These are phyloP conservation scores for Sindora glabra DNA, from an alignment of 306 rosid species.

Conservation along the genomic window DNA sequence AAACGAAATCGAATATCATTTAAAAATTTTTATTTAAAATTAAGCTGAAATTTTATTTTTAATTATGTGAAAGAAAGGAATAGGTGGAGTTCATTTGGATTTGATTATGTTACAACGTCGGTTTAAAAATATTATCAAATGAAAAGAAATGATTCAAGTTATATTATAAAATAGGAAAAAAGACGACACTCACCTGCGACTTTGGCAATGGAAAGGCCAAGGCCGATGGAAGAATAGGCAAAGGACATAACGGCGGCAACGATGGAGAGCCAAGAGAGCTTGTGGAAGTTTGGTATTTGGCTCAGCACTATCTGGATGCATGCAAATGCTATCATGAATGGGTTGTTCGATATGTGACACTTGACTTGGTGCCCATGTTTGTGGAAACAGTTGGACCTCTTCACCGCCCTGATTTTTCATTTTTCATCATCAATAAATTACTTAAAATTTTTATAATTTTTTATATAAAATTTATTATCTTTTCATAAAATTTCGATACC, in stretches of 20 bases:
- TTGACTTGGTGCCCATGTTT: constrained; percentile 57
- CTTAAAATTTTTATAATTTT: no score
- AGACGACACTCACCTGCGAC: constrained; percentile 27
- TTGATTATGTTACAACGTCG: no score
- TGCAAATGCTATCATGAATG: constrained; percentile 68
- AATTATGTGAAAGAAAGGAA: no score
- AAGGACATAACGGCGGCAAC: constrained; percentile 98
- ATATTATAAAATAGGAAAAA: background rate
- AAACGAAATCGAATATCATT: no score
- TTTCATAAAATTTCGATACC: no score
- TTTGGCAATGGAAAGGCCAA: constrained; percentile 80
- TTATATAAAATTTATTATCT: no score
- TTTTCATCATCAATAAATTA: no score
- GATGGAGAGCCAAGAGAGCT: constrained; percentile 90
- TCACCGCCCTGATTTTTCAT: constrained; percentile 83
- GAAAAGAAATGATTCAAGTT: no score
- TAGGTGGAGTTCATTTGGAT: no score
- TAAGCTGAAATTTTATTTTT: no score
- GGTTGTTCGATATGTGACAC: constrained; percentile 55
- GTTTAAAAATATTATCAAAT: no score
- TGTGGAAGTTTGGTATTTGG: constrained; percentile 77
- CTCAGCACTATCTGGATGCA: constrained; percentile 68
- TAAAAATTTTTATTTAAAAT: no score
- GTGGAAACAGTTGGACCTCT: constrained; percentile 80
- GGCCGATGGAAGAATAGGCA: constrained; percentile 84